Base-by-base conservation (phyloP, 768 basidiomycete genomes). In the Mrakia frigida region DNA sequence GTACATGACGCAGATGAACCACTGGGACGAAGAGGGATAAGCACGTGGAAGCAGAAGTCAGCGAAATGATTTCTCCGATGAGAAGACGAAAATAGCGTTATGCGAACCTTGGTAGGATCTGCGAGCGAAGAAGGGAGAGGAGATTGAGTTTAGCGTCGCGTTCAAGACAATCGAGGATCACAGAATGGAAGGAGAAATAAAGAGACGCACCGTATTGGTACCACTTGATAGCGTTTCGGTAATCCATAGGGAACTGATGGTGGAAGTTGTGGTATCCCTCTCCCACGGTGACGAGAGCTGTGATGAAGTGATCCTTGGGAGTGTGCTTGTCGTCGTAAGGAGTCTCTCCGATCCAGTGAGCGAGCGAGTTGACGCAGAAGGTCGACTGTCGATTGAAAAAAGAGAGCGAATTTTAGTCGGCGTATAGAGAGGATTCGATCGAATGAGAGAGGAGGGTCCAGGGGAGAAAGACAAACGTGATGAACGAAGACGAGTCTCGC, bases 171-270 rank as follows among this genome's bases (percentile, higher is more conserved):
- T 6, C 39, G n/a, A n/a, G n/a, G n/a, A n/a, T 41, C 39, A 11
- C 39, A 11, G 39, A 41, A 11, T n/a, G 11, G 39, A 41, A 41
- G 39, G 39, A 41, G 39, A 41, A 41, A 41, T n/a, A 41, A 41
- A 41, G 39, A 41, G 92, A 93, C n/a, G 93, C 92, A 82, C 93
- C 92, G 81, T 93, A 94, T 82, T 94, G 92, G 83, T 91, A 92
- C 92, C 92, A 93, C 84, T 87, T 93, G 87, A 96, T 93, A 74
- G 94, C 94, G 81, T 96, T 96, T 35, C 94, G 88, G 86, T 94
- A 98, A 84, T 98, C 94, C 92, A 93, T 93, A 10, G 94, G 94
- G 73, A 96, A 96, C 79, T 94, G 91, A 81, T 98, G 94, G 85
- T 98, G 94, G 88, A 78, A 78, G 74, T 98, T 98, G 87, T 98